phyloP scores from a whole-genome alignment of 257 asterid genomes.

The Penstemon newberryi region DNA sequence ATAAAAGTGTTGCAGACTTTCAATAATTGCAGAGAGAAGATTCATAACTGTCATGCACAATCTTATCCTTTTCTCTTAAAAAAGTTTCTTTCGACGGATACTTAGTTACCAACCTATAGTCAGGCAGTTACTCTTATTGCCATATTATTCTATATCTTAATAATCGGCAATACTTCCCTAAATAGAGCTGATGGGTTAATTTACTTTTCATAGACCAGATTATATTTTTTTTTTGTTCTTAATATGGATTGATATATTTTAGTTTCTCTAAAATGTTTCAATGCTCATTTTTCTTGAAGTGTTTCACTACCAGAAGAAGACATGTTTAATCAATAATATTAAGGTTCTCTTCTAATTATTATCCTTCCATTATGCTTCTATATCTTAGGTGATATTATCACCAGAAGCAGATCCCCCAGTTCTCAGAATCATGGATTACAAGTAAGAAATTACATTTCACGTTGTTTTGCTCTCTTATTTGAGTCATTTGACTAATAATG shows the following conservation, averaged over 20 bases:
- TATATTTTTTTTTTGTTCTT: too few species aligned
- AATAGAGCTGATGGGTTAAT: too few species aligned
- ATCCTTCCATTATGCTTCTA: conserved; percentile 23
- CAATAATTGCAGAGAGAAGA: too few species aligned
- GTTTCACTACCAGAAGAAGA: conserved; percentile 13
- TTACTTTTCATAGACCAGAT: too few species aligned
- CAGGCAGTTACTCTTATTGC: too few species aligned
- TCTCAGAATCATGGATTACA: conserved; percentile 88
- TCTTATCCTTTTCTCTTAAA: too few species aligned
- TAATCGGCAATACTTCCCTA: too few species aligned
- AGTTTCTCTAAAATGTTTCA: neutral
- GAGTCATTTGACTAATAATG: neutral
- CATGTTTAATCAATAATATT: conserved; percentile 13
- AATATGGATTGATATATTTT: neutral
- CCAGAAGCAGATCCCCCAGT: conserved; percentile 98
- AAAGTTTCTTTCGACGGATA: too few species aligned
- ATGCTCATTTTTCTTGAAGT: neutral
- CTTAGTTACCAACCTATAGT: too few species aligned
- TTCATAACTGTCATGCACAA: too few species aligned
- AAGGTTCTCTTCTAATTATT: conserved; percentile 27
- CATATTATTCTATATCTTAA: too few species aligned
- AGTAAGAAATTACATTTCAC: conserved; percentile 49
- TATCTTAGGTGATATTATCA: conserved; percentile 78
- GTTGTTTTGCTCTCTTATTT: neutral
- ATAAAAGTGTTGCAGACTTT: neutral